Conservation (phyloP, 2,329 filamentous ascomycete genomes). For the Lomentospora prolificans region DNA sequence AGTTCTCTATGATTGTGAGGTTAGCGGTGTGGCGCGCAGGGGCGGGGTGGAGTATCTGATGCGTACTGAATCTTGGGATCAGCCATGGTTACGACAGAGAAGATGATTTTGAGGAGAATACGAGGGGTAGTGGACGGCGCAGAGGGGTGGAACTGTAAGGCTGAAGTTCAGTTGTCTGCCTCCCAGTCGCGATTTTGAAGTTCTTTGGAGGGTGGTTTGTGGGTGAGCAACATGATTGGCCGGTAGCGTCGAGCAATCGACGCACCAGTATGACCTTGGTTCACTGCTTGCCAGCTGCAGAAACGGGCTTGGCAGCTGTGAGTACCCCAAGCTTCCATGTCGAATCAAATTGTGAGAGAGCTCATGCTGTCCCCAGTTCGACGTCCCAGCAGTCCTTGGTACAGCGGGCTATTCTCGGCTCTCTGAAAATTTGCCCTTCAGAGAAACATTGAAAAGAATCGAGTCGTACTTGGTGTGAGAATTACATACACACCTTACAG, state of each 20-base stretch:
- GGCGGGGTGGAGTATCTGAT: not conserved
- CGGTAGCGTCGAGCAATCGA: not conserved
- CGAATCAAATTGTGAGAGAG: not conserved
- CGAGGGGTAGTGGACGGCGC: not conserved
- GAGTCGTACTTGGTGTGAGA: too few relatives aligned
- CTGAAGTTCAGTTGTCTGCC: not conserved
- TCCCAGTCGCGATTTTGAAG: conserved; percentile 4
- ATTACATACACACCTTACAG: not conserved
- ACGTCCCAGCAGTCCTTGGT: not conserved
- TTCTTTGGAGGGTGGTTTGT: not conserved
- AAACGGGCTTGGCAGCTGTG: not conserved
- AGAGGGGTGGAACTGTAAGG: not conserved
- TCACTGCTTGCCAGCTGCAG: not conserved
- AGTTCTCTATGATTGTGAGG: conserved; percentile 55
- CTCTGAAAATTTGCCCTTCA: conserved; percentile 1
- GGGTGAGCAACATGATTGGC: not conserved
- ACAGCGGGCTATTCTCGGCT: conserved; percentile 8
- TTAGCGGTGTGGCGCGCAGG: conserved; percentile 17
- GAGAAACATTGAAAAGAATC: not conserved
- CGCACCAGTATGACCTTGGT: not conserved
- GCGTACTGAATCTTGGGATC: conserved; percentile 64
- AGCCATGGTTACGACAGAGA: conserved; percentile 36
- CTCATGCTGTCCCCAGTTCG: not conserved
- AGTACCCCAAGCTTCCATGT: not conserved
- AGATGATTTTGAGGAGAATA: not conserved